These are phyloP conservation scores for Cucumis hystrix DNA, from an alignment of 306 rosid species.

Conservation along the genomic window DNA sequence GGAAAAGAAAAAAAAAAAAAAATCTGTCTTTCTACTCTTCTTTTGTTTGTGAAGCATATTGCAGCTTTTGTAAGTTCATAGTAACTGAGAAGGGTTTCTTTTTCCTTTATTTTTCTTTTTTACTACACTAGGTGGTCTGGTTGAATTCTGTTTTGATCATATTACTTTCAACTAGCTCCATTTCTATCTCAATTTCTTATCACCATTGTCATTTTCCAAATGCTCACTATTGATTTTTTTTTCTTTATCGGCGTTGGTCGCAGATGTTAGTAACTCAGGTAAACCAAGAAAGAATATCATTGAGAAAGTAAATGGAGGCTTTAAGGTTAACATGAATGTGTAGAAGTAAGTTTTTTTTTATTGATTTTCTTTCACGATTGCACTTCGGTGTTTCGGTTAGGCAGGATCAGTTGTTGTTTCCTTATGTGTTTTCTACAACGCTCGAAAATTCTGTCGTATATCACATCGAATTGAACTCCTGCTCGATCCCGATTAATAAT, in stretches of 20 bases:
- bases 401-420: slow-evolving; percentile 42
- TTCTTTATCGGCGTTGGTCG: background rate
- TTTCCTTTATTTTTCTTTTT: background rate
- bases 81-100: background rate
- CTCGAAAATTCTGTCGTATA: slow-evolving; percentile 77
- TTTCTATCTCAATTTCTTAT: background rate
- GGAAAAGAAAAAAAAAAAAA: background rate
- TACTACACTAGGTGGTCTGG: background rate
- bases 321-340: background rate
- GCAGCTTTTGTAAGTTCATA: slow-evolving; percentile 10
- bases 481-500: slow-evolving; percentile 81
- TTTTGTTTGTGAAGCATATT: slow-evolving; percentile 17
- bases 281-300: background rate
- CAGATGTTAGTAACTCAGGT: background rate
- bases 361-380: background rate
- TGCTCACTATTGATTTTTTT: background rate
- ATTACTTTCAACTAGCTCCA: background rate
- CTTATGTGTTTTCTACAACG: slow-evolving; percentile 85
- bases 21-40: slow-evolving; percentile 15
- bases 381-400: slow-evolving; percentile 21
- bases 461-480: slow-evolving; percentile 75
- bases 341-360: background rate
- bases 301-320: background rate
- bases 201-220: background rate
- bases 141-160: background rate